Conservation (phyloP, 805 yeast species). For the Candida oleophila region DNA sequence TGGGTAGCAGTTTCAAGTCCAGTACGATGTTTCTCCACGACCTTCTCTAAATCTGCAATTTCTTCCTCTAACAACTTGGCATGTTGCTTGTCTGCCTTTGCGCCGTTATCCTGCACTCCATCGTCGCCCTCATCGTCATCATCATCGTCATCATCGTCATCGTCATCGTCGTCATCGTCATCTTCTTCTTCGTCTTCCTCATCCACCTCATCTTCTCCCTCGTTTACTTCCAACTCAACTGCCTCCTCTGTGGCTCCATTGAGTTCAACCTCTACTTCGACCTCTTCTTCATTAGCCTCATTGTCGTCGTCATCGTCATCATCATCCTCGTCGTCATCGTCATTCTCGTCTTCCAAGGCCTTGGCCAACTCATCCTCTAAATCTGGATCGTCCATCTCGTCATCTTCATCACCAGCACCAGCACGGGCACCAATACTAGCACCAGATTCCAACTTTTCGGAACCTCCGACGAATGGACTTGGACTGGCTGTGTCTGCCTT, state of each 20-base stretch:
- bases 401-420: constrained; percentile 12
- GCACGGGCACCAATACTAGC: too few species aligned
- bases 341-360: constrained; percentile 29
- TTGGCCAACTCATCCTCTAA: constrained; percentile 16
- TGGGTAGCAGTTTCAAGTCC: constrained; percentile 74
- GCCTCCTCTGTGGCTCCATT: constrained; percentile 7
- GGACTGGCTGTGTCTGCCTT: constrained; percentile 15
- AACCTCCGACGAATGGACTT: constrained; percentile 6
- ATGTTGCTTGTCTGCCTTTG: constrained; percentile 50
- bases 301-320: constrained; percentile 15
- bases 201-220: constrained; percentile 49
- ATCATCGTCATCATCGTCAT: constrained; percentile 55
- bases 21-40: constrained; percentile 70
- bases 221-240: constrained; percentile 42
- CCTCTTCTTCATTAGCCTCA: constrained; percentile 8
- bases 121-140: constrained; percentile 52
- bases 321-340: constrained; percentile 15
- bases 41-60: constrained; percentile 73
- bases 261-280: constrained; percentile 15
- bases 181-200: constrained; percentile 38
- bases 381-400: constrained; percentile 17
- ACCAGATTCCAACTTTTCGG: constrained; percentile 12
- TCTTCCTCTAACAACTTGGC: constrained; percentile 81
- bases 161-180: constrained; percentile 53
- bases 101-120: constrained; percentile 50